phyloP scores from a whole-genome alignment of 805 yeast genomes.

The Wickerhamomyces queroliae region DNA sequence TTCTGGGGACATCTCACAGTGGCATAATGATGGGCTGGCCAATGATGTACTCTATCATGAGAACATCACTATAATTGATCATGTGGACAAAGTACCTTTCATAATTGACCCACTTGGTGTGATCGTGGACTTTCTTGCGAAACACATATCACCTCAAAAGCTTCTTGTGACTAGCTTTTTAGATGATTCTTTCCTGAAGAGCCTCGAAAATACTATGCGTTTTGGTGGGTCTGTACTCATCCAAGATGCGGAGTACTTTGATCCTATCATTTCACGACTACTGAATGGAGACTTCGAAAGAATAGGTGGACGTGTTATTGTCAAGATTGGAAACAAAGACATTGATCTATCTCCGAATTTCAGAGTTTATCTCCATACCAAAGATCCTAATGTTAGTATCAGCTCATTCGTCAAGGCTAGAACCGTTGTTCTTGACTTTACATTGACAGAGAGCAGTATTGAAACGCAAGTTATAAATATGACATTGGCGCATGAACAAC shows the following conservation, averaged over 20 bases:
- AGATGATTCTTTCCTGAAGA: slow-evolving; percentile 59
- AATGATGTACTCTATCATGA: slow-evolving; percentile 58
- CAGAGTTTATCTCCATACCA: slow-evolving; percentile 53
- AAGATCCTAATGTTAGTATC: slow-evolving; percentile 42
- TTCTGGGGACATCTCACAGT: slow-evolving; percentile 34
- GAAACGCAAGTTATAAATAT: slow-evolving; percentile 56
- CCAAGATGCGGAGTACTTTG: slow-evolving; percentile 74
- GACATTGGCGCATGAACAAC: slow-evolving; percentile 48
- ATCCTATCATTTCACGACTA: slow-evolving; percentile 65
- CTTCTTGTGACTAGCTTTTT: slow-evolving; percentile 62
- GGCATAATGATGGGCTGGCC: slow-evolving; percentile 51
- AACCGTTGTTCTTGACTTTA: slow-evolving; percentile 60
- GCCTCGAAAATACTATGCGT: slow-evolving; percentile 71
- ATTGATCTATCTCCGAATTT: slow-evolving; percentile 67
- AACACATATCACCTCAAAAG: slow-evolving; percentile 26
- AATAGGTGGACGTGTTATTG: slow-evolving; percentile 65
- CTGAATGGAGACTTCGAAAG: slow-evolving; percentile 53
- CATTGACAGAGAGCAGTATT: slow-evolving; percentile 63
- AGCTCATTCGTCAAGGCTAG: slow-evolving; percentile 57
- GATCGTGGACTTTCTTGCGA: slow-evolving; percentile 34
- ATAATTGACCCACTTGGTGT: slow-evolving; percentile 69
- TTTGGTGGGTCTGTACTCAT: slow-evolving; percentile 76
- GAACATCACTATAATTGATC: slow-evolving; percentile 50
- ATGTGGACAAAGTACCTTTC: slow-evolving; percentile 38
- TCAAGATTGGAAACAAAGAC: slow-evolving; percentile 54